A percentile compares a stretch with the other conserved stretches of the same genome.
phyloP scores from a whole-genome alignment of 2,329 filamentous ascomycete species.

The Cryphonectria parasitica region DNA sequence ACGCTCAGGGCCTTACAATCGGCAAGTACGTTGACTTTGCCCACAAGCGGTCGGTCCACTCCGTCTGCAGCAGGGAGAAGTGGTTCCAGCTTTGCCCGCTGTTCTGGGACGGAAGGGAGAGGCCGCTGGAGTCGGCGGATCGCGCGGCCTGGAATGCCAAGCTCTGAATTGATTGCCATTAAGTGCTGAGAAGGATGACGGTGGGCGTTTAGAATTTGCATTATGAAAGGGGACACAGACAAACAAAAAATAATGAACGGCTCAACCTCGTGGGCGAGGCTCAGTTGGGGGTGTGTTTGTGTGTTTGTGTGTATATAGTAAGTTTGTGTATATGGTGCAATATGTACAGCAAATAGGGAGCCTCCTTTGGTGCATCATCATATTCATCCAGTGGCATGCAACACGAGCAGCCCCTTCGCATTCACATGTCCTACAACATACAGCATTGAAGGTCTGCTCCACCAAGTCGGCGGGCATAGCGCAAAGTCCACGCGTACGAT shows the following conservation, averaged over 20 bases:
- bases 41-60: slow-evolving; percentile 44
- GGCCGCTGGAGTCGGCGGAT: slow-evolving; percentile 48
- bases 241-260: not conserved
- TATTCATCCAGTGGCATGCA: too few species aligned
- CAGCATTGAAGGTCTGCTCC: too few species aligned
- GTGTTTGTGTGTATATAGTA: too few species aligned
- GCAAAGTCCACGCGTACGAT: not conserved
- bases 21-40: slow-evolving; percentile 44
- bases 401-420: too few species aligned
- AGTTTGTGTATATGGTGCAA: not conserved
- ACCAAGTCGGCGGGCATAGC: not conserved
- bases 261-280: not conserved
- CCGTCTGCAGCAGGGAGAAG: slow-evolving; percentile 42
- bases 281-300: not conserved
- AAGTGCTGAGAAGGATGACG: not conserved
- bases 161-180: slow-evolving; percentile 35
- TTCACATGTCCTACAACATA: too few species aligned
- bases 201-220: not conserved
- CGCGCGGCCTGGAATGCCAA: slow-evolving; percentile 51
- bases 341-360: not conserved
- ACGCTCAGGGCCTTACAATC: slow-evolving; percentile 37
- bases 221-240: not conserved
- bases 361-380: too few species aligned
- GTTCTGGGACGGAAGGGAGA: slow-evolving; percentile 51
- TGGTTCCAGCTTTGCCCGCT: slow-evolving; percentile 51